phyloP scores from a whole-genome alignment of 1,284 basidiomycete genomes.

The Irpex lacteus region DNA sequence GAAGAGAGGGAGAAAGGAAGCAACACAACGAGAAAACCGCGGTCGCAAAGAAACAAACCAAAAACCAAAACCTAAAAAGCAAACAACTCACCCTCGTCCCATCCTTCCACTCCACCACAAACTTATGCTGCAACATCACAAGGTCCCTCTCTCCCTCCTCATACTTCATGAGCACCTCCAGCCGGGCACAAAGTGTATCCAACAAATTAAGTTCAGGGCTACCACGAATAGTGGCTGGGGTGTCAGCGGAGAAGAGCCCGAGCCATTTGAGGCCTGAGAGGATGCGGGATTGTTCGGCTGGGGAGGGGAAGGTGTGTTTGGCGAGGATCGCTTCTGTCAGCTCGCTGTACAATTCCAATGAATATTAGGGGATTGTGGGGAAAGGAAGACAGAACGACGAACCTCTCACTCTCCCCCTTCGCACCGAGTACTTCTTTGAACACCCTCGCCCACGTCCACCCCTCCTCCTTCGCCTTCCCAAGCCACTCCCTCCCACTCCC shows the following conservation, averaged over 20 bases:
- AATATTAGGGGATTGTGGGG: too few species aligned
- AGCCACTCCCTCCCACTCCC: conserved; percentile 79
- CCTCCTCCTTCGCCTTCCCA: conserved; percentile 69
- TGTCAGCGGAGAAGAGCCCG: conserved; percentile 74
- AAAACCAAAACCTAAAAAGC: too few species aligned
- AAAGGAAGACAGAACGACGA: conserved; percentile 19
- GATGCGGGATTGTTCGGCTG: conserved; percentile 71
- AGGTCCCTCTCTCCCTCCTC: too few species aligned
- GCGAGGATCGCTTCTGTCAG: conserved; percentile 20
- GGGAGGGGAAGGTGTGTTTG: conserved; percentile 77
- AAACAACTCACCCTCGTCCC: too few species aligned
- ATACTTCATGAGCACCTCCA: too few species aligned
- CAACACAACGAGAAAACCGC: too few species aligned
- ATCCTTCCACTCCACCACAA: too few species aligned
- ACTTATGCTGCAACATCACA: too few species aligned
- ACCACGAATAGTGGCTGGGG: background rate
- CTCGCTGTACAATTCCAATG: too few species aligned
- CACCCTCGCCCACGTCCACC: conserved; percentile 89
- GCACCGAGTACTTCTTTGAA: conserved; percentile 78
- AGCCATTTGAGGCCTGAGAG: conserved; percentile 91
- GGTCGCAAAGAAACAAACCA: too few species aligned
- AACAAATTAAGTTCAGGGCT: background rate
- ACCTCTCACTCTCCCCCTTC: conserved; percentile 70
- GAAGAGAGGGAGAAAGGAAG: too few species aligned
- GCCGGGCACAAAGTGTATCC: too few species aligned